A percentile compares a stretch with the other conserved stretches of the same genome.
These are phyloP conservation scores for Malassezia dermatis DNA, from an alignment of 1,284 basidiomycete species.

Conservation along the genomic window DNA sequence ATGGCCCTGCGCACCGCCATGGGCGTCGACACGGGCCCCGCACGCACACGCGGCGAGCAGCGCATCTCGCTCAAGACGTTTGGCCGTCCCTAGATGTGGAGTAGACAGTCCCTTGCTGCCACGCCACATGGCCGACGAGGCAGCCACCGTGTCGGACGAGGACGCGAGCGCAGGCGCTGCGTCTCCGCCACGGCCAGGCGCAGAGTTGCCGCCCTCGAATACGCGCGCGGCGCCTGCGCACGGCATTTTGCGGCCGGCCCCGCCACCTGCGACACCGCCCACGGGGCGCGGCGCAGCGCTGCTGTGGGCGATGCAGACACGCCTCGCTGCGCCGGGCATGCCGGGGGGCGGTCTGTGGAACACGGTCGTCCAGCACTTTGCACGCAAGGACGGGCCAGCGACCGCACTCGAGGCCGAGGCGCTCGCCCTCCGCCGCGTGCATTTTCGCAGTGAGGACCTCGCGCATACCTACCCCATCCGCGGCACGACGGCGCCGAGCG, in stretches of 20 bases:
- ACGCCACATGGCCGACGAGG: background rate
- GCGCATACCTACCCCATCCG: slow-evolving; percentile 43
- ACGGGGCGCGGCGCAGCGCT: background rate
- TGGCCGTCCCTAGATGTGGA: slow-evolving; percentile 3
- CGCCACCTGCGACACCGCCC: slow-evolving; percentile 26
- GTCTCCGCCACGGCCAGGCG: background rate
- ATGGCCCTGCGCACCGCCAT: slow-evolving; percentile 7
- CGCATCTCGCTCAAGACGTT: slow-evolving; percentile 15
- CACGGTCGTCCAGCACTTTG: background rate
- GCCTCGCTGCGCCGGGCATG: background rate
- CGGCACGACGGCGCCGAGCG: slow-evolving; percentile 29
- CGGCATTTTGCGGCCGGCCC: slow-evolving; percentile 34
- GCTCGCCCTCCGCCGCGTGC: slow-evolving; percentile 28
- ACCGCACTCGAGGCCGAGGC: background rate
- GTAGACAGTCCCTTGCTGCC: background rate
- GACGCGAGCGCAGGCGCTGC: background rate
- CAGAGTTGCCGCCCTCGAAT: background rate
- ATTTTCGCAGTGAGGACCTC: slow-evolving; percentile 39
- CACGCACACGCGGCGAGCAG: background rate
- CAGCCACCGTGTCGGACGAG: background rate
- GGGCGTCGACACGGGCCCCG: background rate
- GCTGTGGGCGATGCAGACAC: background rate
- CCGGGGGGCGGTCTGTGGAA: background rate
- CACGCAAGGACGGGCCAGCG: background rate
- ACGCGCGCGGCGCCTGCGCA: background rate